phyloP scores from a whole-genome alignment of 139 green algal species.

The Eudorina sp. region DNA sequence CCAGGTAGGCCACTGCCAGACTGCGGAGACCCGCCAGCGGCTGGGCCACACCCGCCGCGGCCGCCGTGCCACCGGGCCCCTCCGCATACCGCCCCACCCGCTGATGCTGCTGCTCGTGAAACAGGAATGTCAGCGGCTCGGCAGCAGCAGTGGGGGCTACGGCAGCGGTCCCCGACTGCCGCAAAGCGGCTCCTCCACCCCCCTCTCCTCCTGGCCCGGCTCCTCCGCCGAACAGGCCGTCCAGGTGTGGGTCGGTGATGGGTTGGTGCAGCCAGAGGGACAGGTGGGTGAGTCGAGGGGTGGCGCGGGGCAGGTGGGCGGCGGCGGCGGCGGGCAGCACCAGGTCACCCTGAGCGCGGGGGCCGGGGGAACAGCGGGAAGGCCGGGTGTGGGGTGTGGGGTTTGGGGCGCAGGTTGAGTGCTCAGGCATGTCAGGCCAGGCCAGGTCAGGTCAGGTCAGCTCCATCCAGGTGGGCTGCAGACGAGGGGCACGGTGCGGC shows the following conservation, averaged over 20 bases:
- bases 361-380: not conserved
- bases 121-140: no score
- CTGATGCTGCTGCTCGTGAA: not conserved
- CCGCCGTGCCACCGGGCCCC: not conserved
- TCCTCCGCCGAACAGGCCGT: not conserved
- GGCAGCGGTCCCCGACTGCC: no score
- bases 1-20: slow-evolving; percentile 13
- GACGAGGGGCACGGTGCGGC: no score
- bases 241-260: slow-evolving; percentile 8
- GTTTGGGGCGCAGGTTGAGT: not conserved
- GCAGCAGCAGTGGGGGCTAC: no score
- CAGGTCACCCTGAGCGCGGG: not conserved
- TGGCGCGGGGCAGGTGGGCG: not conserved
- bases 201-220: no score
- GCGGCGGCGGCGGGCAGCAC: not conserved
- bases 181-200: no score
- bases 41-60: no score
- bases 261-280: slow-evolving; percentile 31
- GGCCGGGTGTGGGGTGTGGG: not conserved
- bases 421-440: no score
- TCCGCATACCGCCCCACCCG: not conserved
- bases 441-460: no score
- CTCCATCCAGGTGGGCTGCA: no score
- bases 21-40: slow-evolving; percentile 5
- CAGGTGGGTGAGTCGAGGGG: not conserved